These are phyloP conservation scores for Taxillus chinensis DNA, from an alignment of 164 flowering plant genomes.

Conservation along the genomic window DNA sequence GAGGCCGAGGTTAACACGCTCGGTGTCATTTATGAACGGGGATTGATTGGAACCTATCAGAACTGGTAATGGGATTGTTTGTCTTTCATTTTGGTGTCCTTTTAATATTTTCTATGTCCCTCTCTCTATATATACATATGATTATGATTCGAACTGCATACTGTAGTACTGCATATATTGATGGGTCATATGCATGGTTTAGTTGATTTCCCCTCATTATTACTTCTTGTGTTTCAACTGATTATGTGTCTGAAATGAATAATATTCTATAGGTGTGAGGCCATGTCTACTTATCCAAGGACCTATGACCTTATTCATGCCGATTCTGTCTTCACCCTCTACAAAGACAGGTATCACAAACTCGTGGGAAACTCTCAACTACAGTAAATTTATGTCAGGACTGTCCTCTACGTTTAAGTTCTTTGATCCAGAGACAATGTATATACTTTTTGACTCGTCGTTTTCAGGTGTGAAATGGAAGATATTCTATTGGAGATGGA, in stretches of 20 bases:
- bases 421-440: too few species aligned
- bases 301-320: constrained; percentile 57
- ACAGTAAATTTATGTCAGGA: too few species aligned
- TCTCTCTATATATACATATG: too few species aligned
- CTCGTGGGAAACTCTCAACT: too few species aligned
- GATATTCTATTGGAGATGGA: constrained; percentile 61
- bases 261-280: constrained; percentile 45
- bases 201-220: too few species aligned
- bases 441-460: too few species aligned
- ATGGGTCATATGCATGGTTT: too few species aligned
- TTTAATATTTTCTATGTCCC: too few species aligned
- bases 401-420: too few species aligned
- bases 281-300: constrained; percentile 68
- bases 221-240: not conserved
- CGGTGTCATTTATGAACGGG: constrained; percentile 46
- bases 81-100: too few species aligned
- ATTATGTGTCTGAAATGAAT: not conserved
- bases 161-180: too few species aligned
- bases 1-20: constrained; percentile 41
- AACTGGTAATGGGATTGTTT: constrained; percentile 28
- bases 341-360: constrained; percentile 27
- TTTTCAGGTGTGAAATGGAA: constrained; percentile 49
- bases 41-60: constrained; percentile 50
- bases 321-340: constrained; percentile 37
- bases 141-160: too few species aligned